Conservation (phyloP, 345 rosid genomes). For the Citrus sp. region DNA sequence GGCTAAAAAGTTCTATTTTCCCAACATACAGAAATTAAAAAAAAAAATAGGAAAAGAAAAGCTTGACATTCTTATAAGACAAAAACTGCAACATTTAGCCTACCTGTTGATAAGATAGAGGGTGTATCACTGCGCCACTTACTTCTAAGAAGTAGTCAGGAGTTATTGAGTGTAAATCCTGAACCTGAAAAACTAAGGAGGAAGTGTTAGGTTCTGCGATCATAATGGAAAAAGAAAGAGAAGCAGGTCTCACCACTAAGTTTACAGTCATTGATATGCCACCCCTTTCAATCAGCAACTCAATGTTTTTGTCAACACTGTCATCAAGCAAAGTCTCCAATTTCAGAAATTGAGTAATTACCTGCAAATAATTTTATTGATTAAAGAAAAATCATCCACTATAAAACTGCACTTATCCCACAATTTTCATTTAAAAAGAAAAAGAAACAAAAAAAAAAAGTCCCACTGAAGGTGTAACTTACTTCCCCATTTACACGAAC, state of each 20-base stretch:
- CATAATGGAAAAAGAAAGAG: background rate
- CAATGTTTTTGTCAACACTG: constrained; percentile 54
- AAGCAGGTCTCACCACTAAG: constrained; percentile 56
- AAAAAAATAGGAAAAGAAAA: background rate
- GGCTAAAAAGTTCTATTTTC: background rate
- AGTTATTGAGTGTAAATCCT: constrained; percentile 89
- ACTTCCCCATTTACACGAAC: constrained; percentile 85
- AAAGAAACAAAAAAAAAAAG: background rate
- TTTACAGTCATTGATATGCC: constrained; percentile 56
- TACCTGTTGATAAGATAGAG: constrained; percentile 97
- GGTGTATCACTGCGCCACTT: constrained; percentile 90
- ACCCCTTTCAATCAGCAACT: constrained; percentile 88
- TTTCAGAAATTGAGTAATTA: constrained; percentile 75
- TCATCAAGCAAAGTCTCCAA: constrained; percentile 88
- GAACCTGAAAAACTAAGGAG: constrained; percentile 56
- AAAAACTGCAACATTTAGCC: constrained; percentile 8
- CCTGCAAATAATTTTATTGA: constrained; percentile 46
- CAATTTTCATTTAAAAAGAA: background rate
- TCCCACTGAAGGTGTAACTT: constrained; percentile 25
- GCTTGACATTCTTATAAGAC: background rate
- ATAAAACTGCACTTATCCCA: background rate
- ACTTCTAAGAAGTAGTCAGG: constrained; percentile 89
- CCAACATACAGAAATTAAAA: background rate
- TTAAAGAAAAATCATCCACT: constrained; percentile 9
- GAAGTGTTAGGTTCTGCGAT: constrained; percentile 11